phyloP scores from a whole-genome alignment of 1,139 yeast species.

The Saccharomyces hybrid region DNA sequence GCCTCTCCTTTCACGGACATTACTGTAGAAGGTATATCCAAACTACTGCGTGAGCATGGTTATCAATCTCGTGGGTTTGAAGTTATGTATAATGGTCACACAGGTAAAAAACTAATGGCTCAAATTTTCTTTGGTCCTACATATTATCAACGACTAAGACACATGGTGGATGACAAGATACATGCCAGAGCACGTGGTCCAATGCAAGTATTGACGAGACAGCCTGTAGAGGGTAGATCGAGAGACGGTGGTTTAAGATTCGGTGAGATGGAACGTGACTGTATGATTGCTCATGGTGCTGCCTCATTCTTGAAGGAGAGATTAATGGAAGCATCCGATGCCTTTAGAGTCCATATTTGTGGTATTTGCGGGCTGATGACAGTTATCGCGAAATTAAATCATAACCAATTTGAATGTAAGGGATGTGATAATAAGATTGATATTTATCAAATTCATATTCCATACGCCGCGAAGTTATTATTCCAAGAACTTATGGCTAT shows the following conservation, averaged over 20 bases:
- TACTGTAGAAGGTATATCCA: conserved; percentile 93
- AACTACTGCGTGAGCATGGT: conserved; percentile 85
- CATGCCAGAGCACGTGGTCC: conserved; percentile 99
- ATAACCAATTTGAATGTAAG: conserved; percentile 96
- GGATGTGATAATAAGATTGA: conserved; percentile 98
- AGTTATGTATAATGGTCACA: conserved; percentile 97
- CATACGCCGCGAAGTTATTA: conserved; percentile 91
- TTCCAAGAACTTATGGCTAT: conserved; percentile 99
- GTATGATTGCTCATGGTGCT: conserved; percentile 99
- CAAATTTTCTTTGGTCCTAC: conserved; percentile 99
- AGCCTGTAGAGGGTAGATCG: conserved; percentile 99
- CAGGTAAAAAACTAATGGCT: conserved; percentile 95
- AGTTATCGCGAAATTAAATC: conserved; percentile 92
- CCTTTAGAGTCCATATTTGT: conserved; percentile 95
- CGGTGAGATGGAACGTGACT: conserved; percentile 99
- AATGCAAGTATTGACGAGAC: conserved; percentile 94
- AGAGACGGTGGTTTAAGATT: conserved; percentile 99
- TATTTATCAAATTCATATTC: conserved; percentile 93
- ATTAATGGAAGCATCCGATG: conserved; percentile 97
- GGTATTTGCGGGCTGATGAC: conserved; percentile 97
- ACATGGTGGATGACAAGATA: conserved; percentile 98
- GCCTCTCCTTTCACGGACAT: conserved; percentile 98
- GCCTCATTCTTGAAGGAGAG: conserved; percentile 96
- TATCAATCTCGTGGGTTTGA: conserved; percentile 98
- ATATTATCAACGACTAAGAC: conserved; percentile 95